Evolutionary conservation across 2,329 filamentous ascomycete genomes (phyloP), one percentile per base, ranked within the genome.

Genomic region (Fusarium setosum): DNA sequence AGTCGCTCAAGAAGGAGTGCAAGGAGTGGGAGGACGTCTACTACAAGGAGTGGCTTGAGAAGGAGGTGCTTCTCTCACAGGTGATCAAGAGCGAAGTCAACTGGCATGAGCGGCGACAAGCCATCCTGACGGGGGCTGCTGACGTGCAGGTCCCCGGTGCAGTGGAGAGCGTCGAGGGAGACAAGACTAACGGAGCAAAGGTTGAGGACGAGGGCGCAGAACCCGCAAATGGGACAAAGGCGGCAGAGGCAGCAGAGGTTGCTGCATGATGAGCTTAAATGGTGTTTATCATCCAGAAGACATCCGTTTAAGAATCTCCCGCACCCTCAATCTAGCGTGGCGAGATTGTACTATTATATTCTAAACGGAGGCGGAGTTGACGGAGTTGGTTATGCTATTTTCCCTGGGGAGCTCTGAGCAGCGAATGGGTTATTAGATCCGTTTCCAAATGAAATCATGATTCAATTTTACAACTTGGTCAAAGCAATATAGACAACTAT

Each of bases 11-110:
- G 69, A 82, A 81, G 54, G 89, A 94, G 75, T 88, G 89, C 67
- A 88, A 89, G 65, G 80, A 81, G 40, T 85, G 91, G 76, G 91
- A 95, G 75, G 86, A 86, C 32, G 72, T 83, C 12, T 89, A 91
- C 76, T 87, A 87, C 74, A 84, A 88, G 63, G 91, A 93, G 74
- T 96, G 92, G 92, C 80, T 88, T 13, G 88, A 92, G 77, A 95
- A 95, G 77, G 92, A 96, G 77, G 84, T 92, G 26, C 77, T 95
- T 17, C 77, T 96, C n/a, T 87, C 92, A 57, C 92, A 93, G 72
- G 84, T 91, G 29, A 84, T 93, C 68, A 78, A 84, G 71, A 84
- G 82, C 71, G 92, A 95, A 75, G 82, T 87, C 31, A 88, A 90
- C 74, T 89, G 90, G 80, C 86, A 89, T 68, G 81, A 84, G 56